Conservation (phyloP, 495 filamentous ascomycete genomes). For the Xylaria castorea region DNA sequence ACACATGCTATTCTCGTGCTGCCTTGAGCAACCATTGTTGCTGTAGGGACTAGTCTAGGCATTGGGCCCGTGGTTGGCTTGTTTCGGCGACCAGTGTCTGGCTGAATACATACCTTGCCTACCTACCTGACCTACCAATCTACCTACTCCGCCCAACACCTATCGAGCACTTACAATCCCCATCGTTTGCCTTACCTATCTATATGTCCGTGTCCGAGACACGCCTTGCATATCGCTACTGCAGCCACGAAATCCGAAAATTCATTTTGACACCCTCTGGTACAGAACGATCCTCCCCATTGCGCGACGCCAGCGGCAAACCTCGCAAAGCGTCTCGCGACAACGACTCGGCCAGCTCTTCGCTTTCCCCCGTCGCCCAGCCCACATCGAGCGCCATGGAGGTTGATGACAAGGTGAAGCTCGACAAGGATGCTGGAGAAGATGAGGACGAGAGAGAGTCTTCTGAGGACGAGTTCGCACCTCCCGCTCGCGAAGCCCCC, state of each 20-base stretch:
- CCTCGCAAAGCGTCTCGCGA: slow-evolving; percentile 56
- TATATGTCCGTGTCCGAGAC: background rate
- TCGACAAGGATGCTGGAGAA: slow-evolving; percentile 51
- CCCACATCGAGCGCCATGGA: slow-evolving; percentile 57
- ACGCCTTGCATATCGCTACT: background rate
- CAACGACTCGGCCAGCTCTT: slow-evolving; percentile 68
- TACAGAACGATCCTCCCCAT: slow-evolving; percentile 55
- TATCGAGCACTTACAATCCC: background rate
- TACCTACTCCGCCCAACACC: background rate
- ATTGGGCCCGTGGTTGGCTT: background rate
- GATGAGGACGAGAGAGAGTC: slow-evolving; percentile 67
- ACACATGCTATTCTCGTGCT: slow-evolving; percentile 16
- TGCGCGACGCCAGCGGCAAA: slow-evolving; percentile 50
- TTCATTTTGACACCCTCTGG: background rate
- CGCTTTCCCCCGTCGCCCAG: slow-evolving; percentile 63
- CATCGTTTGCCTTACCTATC: too few species aligned
- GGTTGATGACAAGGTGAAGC: slow-evolving; percentile 57
- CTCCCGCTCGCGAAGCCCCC: slow-evolving; percentile 76
- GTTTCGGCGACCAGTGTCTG: slow-evolving; percentile 27
- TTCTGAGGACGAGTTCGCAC: slow-evolving; percentile 73
- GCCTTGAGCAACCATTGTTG: slow-evolving; percentile 15
- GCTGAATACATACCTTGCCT: slow-evolving; percentile 17
- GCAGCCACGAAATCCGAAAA: background rate
- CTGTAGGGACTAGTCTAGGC: background rate
- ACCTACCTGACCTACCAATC: background rate